Evolutionary conservation across 306 rosid genomes (phyloP).

Genomic region (Pachyrhizus erosus): DNA sequence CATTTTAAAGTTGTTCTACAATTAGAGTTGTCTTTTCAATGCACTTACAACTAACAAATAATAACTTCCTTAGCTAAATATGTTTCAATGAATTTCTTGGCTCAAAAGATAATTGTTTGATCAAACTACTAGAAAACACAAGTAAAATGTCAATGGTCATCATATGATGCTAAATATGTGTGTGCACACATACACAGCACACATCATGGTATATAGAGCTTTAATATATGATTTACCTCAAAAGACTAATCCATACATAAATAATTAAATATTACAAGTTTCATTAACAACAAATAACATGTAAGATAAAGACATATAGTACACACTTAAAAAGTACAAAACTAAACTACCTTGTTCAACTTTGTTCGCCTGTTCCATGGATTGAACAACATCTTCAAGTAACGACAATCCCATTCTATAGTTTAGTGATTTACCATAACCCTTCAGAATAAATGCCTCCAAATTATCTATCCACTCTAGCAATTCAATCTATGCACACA

Average conservation of each 20-base stretch:
- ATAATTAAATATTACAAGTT: conserved; percentile 17
- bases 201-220: background rate
- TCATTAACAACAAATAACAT: conserved; percentile 7
- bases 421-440: conserved; percentile 85
- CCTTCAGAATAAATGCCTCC: conserved; percentile 79
- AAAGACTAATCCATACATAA: conserved; percentile 15
- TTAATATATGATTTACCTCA: conserved; percentile 1
- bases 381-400: conserved; percentile 75
- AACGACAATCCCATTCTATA: conserved; percentile 87
- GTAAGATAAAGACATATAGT: background rate
- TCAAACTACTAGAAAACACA: conserved; percentile 10
- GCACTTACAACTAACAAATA: conserved; percentile 5
- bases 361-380: conserved; percentile 79
- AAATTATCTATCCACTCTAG: conserved; percentile 93
- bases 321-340: background rate
- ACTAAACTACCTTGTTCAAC: conserved; percentile 73
- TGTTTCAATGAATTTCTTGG: background rate
- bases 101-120: conserved; percentile 2
- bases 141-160: conserved; percentile 5
- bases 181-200: too few relatives aligned
- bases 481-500: conserved; percentile 59
- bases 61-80: conserved; percentile 1
- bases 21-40: conserved; percentile 22
- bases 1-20: conserved; percentile 7
- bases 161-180: background rate